Evolutionary conservation across 2,329 filamentous ascomycete species (phyloP), one percentile per base, ranked within the genome.

Genomic region (Parastagonospora avenae): DNA sequence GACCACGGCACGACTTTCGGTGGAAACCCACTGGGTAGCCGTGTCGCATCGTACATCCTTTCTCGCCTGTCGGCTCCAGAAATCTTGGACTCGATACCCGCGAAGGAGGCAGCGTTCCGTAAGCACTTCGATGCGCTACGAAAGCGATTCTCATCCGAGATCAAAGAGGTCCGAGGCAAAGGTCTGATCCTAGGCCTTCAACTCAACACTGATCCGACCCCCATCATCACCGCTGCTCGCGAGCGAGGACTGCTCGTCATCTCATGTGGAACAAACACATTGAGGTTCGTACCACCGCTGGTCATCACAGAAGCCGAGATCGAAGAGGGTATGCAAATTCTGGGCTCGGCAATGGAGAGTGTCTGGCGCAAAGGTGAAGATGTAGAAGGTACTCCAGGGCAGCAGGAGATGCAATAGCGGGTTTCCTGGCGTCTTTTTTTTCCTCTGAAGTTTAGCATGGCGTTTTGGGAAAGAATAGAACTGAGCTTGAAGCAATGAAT

Each of bases 1-100:
- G 92, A 97, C 73, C 92, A 97, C 75, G 92, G 92, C 42, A 97
- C 92, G 12, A 97, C 92, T 0, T 97, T 96, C 66, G 92, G 92
- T 48, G 92, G 92, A 35, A 97, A 96, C 77, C 92, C 92, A 7
- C 82, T 97, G 33, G 92, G 89, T 2, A 91, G 85, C 67, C 85
- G 92, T 29, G 78, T 97, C 8, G 94, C 90, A 7, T 90, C 96
- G 71, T 85, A 96, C 77, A 89, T 97, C 52, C 86, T 99, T 49
- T 82, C 81, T 29, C 85, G 91, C 19, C 83, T 99, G 4, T 82
- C 90, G 0, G 85, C 91, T 24, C 80, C 85, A 0, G 79, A 83
- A 42, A 79, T 97, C 42, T 89, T 93, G 67, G 76, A 81, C 38
- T 80, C 80, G 1, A 92, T 99, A 8, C 66, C 84, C 15, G 77